Evolutionary conservation across 345 rosid species (phyloP), one percentile per base, ranked within the genome.

Genomic region (Eucalyptus marginata): DNA sequence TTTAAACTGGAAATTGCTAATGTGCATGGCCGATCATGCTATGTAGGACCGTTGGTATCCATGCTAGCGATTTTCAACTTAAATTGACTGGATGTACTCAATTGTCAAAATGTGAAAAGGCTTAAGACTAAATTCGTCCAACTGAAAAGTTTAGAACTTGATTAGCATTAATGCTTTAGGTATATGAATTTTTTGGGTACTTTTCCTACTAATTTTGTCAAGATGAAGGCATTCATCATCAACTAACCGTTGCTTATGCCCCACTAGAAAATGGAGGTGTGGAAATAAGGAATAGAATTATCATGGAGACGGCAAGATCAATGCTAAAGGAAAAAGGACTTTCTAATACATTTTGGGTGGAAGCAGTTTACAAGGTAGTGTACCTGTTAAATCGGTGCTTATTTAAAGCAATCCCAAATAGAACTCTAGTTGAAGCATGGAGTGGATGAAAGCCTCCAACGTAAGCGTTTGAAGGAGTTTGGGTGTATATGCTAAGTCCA

Each of bases 1-100:
- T 51, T 51, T 51, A 51, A 7, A 51, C 0, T 51, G 54, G 54
- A 51, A 51, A 51, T 51, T 51, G 54, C 8, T 51, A 7, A 51
- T 7, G 8, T 51, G 54, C 8, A 51, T 51, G 54, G 54, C 54
- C 2, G 8, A 7, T 7, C 54, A 51, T 51, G 54, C 54, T 51
- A 16, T 51, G 54, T 16, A 51, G 54, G 54, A 51, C 1, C 1
- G 40, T 2, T 7, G 22, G 22, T 51, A 51, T 51, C 4, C 4
- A 51, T 17, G 22, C 8, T 0, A 7, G 0, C 8, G 2, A 16
- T 16, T 51, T 51, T 7, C 1, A 1, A 7, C 54, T 7, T 51
- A 16, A 51, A 51, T 51, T 51, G 54, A 51, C 2, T 16, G 2
- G 22, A 16, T 51, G 8, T 2, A 51, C 8, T 16, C 20, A 51